Percentiles rank a stretch among this genome's conserved stretches.
Evolutionary conservation across 2,329 filamentous ascomycete genomes (phyloP).

Genomic region (Mycosphaerella arachidis): DNA sequence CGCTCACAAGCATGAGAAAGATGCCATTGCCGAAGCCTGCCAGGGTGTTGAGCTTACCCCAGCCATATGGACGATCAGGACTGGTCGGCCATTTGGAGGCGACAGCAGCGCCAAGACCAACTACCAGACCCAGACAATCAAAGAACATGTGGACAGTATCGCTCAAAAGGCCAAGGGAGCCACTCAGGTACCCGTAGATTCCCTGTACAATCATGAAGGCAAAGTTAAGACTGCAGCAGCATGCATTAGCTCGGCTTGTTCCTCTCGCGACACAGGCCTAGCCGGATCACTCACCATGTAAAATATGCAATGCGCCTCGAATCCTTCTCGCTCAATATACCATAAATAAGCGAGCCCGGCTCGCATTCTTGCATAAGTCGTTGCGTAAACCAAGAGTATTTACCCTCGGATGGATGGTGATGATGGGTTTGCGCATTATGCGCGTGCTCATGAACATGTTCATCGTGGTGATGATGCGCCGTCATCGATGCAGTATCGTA

Average conservation of each 20-base stretch:
- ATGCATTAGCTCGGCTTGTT: conserved; percentile 10
- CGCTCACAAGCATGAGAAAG: conserved; percentile 88
- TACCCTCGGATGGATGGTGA: conserved; percentile 37
- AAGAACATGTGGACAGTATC: conserved; percentile 99
- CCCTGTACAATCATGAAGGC: conserved; percentile 91
- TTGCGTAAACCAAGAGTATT: conserved; percentile 65
- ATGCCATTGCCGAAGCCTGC: conserved; percentile 96
- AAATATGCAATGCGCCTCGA: conserved; percentile 96
- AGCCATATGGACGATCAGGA: conserved; percentile 84
- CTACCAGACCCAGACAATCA: conserved; percentile 85
- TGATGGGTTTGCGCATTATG: conserved; percentile 28
- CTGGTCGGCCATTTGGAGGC: conserved; percentile 96
- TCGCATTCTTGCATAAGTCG: conserved; percentile 66
- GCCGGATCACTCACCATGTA: conserved; percentile 62
- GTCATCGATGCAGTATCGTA: conserved; percentile 37
- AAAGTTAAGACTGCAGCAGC: conserved; percentile 70
- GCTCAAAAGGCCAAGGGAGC: conserved; percentile 88
- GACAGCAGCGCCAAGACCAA: conserved; percentile 86
- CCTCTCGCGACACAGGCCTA: conserved; percentile 3
- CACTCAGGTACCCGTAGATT: conserved; percentile 88
- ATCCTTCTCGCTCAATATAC: conserved; percentile 84
- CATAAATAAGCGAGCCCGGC: conserved; percentile 72
- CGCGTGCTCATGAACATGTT: conserved; percentile 29
- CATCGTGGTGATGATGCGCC: conserved; percentile 29
- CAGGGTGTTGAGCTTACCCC: conserved; percentile 93